Percentiles rank a stretch among this genome's conserved stretches.
phyloP scores from a whole-genome alignment of 768 basidiomycete genomes.

The Mrakia blollopis region DNA sequence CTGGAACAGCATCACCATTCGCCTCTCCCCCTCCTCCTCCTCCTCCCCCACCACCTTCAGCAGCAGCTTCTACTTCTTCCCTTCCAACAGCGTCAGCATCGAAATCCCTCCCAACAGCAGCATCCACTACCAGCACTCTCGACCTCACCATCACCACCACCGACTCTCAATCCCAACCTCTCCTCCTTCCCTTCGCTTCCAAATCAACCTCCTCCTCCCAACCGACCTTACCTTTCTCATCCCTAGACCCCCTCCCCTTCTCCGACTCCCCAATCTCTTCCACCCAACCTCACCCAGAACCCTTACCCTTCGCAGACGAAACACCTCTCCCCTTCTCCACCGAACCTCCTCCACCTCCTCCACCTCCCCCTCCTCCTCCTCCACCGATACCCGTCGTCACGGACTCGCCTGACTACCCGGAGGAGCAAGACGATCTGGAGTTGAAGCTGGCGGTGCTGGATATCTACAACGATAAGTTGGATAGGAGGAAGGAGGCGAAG shows the following conservation, averaged over 20 bases:
- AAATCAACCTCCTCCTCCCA: too few relatives aligned
- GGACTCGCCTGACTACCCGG: slow-evolving; percentile 42
- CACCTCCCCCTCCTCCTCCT: background rate
- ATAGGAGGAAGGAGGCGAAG: slow-evolving; percentile 78
- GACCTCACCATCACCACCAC: too few relatives aligned
- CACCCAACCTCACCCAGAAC: background rate
- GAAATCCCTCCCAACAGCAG: background rate
- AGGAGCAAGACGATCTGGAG: slow-evolving; percentile 72
- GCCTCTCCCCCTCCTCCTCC: background rate
- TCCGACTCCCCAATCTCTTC: slow-evolving; percentile 10
- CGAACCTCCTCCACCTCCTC: background rate
- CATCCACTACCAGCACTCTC: background rate
- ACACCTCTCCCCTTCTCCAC: background rate
- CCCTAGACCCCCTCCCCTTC: slow-evolving; percentile 8
- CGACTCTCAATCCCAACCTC: background rate
- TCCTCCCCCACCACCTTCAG: background rate
- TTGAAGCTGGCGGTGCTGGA: slow-evolving; percentile 87
- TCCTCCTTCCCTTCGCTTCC: too few relatives aligned
- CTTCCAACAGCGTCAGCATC: background rate
- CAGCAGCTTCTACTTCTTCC: background rate
- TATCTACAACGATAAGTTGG: slow-evolving; percentile 83
- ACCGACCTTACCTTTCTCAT: background rate
- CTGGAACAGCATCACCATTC: background rate
- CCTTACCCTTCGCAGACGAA: background rate
- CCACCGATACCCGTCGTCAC: slow-evolving; percentile 8